Evolutionary conservation across 306 rosid genomes (phyloP), one percentile per base, ranked within the genome.

Genomic region (Prunus campanulata): DNA sequence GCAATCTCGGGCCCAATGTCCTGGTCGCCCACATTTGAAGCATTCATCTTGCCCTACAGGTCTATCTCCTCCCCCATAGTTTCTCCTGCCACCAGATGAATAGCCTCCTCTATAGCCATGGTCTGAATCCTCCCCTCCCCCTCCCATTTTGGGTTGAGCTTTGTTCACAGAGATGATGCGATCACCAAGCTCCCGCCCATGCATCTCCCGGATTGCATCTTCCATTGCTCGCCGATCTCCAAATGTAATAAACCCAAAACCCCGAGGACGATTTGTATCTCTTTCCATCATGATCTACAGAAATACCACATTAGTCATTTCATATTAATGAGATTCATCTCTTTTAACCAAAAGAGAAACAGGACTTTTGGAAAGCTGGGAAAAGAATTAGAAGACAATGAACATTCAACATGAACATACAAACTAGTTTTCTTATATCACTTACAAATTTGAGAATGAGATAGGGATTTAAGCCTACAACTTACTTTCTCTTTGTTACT

Each of bases 1-100:
- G 71, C 98, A 96, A 74, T 96, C 99, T 70, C 97, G 86, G 30
- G 98, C 99, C 99, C 98, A 96, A 44, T 96, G 99, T 60, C 99
- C 99, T 24, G 97, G 87, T 68, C 96, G 97, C 48, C 99, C 98
- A 79, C 97, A 96, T 78, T 91, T 92, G 82, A 92, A 96, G 87
- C 98, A 91, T 71, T 95, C 98, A 86, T 96, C 96, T 83, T 89
- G 97, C 59, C 97, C 93, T 25, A 84, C 68, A 61, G 87, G 70
- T 88, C 96, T 87, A 64, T 90, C 96, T 59, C 48, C 93, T 79
- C 80, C 84, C 13, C 90, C 97, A 81, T 80, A 86, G 82, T 88
- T 71, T 86, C 83, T 91, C 85, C 97, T 87, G 74, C 96, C 96
- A 80, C 97, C 90, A 52, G 99, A 84, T 54, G 97, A 83, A 77